Base-by-base conservation (phyloP, 2,329 filamentous ascomycete genomes). In the Lecanicillium sp. region DNA sequence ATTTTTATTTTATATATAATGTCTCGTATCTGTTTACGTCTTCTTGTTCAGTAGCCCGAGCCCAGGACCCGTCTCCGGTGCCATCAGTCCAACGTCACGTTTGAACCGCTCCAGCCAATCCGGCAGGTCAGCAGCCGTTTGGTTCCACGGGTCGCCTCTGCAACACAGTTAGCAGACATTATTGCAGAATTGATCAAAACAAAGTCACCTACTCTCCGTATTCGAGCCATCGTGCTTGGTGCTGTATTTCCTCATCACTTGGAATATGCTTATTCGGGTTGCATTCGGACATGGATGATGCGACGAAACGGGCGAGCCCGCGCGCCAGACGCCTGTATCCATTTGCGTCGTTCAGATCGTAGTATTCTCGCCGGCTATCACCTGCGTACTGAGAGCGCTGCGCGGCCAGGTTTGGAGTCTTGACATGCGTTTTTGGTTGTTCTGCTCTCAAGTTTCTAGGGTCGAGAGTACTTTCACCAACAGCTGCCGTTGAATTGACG, bases 91-190 rank as follows among this genome's bases (percentile, higher is more conserved):
- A 1, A 67, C 69, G 38, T 78, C 72, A 12, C 77, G 72, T 60
- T 84, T 83, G 64, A 84, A 83, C 33, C 78, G 73, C 48, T 73
- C 69, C 11, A 84, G 68, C 80, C 80, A 84, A 60, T 83, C 79
- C 1, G 68, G 71, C 52, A 83, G 82, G 56, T 83, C 80, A 24
- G 79, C 79, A 1, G 77, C 75, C 0, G 79, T 83, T 55, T 80
- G 75, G 58, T 83, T 83, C 75, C 78, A 82, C 3, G 77, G 77
- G 55, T 83, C 79, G 50, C 82, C 79, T 50, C 77, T 79, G 41
- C 1, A 30, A 39, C 15, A 3, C 1, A 11, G n/a, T n/a, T 7
- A n/a, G 23, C 35, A 15, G 37, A 20, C 6, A 30, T 20, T 49
- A 52, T 61, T 52, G 64, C 55, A n/a, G n/a, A n/a, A n/a, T 15